Base-by-base conservation (phyloP, 768 basidiomycete species). In the Tephrocybe sp. region DNA sequence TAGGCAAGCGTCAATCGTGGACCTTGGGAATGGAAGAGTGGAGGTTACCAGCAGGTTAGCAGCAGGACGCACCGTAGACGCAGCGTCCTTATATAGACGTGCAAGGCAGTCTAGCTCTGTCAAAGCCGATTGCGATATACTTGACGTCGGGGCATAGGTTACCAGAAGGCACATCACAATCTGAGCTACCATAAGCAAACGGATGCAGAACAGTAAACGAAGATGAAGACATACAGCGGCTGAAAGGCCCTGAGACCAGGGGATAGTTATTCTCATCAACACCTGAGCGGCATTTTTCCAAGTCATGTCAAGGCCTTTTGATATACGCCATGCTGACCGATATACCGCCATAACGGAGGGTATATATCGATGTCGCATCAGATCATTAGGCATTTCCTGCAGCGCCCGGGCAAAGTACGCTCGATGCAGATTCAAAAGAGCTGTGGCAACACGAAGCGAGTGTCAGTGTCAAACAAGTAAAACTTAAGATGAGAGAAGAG, bases 321-420 rank as follows among this genome's bases (percentile, higher is more conserved):
- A 79, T 25, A 88, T 59, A 14, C 86, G 71, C 81, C 85, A 88
- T 3, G 86, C 82, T 1, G 85, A 85, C 2, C 85, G 83, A 65
- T 86, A 89, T 12, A 81, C 79, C 0, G 88, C 84, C 64, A 86
- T 76, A 4, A 88, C 83, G 1, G 88, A 90, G 1, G 84, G 81
- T 0, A 81, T 75, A 62, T 82, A 88, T 58, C 72, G 76, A 58
- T 89, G 86, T 50, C 74, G 74, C 42, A 84, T 69, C 2, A 82
- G 69, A 48, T 88, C 83, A 7, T 66, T 58, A 0, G 83, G 81
- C 43, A 72, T 70, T 39, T 87, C 86, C 45, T 80, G 78, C 17
- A 90, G 65, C 0, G 85, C 84, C 58, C 82, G 82, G 2, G 81
- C 81, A 58, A 88, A 85, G 63, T 86, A 87, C 14, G 80, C 73